Base-by-base conservation (phyloP, 306 rosid genomes). In the Senna tora region DNA sequence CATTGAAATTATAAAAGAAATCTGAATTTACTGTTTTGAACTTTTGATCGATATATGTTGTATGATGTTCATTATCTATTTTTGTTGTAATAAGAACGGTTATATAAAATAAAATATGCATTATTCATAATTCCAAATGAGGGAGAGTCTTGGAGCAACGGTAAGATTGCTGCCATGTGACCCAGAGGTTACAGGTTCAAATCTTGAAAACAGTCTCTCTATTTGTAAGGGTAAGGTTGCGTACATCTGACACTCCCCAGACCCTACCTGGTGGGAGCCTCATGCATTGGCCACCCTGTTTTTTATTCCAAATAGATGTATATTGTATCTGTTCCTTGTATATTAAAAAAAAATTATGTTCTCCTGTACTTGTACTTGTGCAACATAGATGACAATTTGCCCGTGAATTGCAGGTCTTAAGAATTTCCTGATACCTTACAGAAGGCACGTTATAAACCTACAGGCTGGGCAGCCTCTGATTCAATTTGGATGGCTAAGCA, bases 401-500 rank as follows among this genome's bases (percentile, higher is more conserved):
- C 36, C 51, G 7, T 80, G 81, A 78, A 62, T 84, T 75, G 43
- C 87, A 93, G 96, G 97, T 78, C 86, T 93, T 47, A 89, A 78
- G 84, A 93, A 80, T 71, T 34, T 91, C 22, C 87, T 93, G n/a
- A 77, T 93, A 70, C 98, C 98, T 28, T 89, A 91, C 60, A 69
- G 96, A 86, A 84, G 72, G 50, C 84, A 84, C 22, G 82, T 91
- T 13, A 58, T 91, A 64, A 88, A 73, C 75, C 80, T 87, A 46
- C 87, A 71, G 70, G 77, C 81, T 33, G 82, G 85, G 69, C 70
- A 56, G 22, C 84, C 92, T 12, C 46, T 84, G 57, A 72, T 86
- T 75, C 97, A 84, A 63, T 90, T 90, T 75, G 97, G 92, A 77
- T 88, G 98, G 96, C 86, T 93, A 61, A 79, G 93, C 83, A 87